Percentiles rank a stretch among this genome's conserved stretches.
phyloP scores from a whole-genome alignment of 768 basidiomycete genomes.

The Agaricus sinodeliciosus region DNA sequence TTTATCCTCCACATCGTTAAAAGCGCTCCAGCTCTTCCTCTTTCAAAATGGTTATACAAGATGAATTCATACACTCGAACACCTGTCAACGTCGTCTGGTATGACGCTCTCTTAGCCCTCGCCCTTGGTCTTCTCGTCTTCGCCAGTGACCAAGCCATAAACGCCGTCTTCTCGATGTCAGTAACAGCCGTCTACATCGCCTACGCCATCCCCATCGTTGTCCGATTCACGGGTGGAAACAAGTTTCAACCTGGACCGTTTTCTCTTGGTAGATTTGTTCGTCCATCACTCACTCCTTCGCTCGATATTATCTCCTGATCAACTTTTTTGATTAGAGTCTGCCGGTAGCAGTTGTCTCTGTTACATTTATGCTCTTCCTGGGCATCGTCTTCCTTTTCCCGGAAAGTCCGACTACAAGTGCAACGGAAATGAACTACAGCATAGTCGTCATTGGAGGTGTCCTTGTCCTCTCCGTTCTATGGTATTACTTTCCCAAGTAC shows the following conservation, averaged over 20 bases:
- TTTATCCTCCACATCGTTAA: neutral
- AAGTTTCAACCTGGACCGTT: constrained; percentile 54
- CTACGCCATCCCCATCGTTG: constrained; percentile 48
- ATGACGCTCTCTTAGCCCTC: constrained; percentile 37
- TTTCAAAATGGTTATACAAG: constrained; percentile 53
- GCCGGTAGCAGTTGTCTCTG: constrained; percentile 50
- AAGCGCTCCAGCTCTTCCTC: constrained; percentile 41
- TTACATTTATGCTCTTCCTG: constrained; percentile 66
- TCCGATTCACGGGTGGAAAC: constrained; percentile 40
- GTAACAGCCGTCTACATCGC: constrained; percentile 41
- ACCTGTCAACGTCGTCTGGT: constrained; percentile 56
- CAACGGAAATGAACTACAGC: constrained; percentile 64
- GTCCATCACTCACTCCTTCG: constrained; percentile 4
- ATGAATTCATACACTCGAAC: constrained; percentile 51
- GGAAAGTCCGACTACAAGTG: constrained; percentile 37
- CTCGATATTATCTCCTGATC: neutral
- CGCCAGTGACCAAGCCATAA: constrained; percentile 52
- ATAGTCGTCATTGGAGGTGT: constrained; percentile 63
- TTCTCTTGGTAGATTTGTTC: constrained; percentile 32
- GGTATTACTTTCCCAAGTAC: constrained; percentile 68
- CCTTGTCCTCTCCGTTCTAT: constrained; percentile 49
- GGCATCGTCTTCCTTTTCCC: constrained; percentile 62
- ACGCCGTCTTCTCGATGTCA: constrained; percentile 48
- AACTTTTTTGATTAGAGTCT: constrained; percentile 34
- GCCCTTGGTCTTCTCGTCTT: constrained; percentile 54